These are phyloP conservation scores for Solanum boliviense DNA, from an alignment of 257 asterid genomes.

Conservation along the genomic window DNA sequence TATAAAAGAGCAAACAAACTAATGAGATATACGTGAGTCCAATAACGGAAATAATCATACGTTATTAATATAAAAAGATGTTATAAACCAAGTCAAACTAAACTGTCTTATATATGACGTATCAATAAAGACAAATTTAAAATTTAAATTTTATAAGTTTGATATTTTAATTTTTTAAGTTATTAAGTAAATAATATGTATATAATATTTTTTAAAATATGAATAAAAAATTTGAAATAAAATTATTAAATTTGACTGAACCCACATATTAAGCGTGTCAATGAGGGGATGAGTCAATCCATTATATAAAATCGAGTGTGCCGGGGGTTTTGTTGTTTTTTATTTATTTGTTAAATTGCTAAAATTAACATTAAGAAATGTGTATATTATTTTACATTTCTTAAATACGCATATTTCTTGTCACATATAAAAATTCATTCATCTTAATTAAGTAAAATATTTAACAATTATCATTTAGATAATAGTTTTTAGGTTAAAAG, in stretches of 20 bases:
- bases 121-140: not conserved
- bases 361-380: no score
- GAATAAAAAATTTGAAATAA: not conserved
- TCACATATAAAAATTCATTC: not conserved
- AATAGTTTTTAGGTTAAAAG: not conserved
- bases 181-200: not conserved
- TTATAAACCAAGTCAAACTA: not conserved
- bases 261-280: not conserved
- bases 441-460: not conserved
- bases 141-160: not conserved
- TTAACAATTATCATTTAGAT: not conserved
- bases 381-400: no score
- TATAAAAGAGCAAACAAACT: not conserved
- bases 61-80: not conserved
- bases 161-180: not conserved
- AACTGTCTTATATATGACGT: not conserved
- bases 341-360: no score
- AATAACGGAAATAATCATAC: not conserved
- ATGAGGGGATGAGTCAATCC: not conserved
- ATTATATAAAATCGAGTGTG: not conserved
- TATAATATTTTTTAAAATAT: not conserved
- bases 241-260: not conserved
- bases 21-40: not conserved
- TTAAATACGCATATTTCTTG: not conserved
- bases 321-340: not conserved